Conservation (phyloP, 2,329 filamentous ascomycete species). For the Ascosphaera pollenicola region DNA sequence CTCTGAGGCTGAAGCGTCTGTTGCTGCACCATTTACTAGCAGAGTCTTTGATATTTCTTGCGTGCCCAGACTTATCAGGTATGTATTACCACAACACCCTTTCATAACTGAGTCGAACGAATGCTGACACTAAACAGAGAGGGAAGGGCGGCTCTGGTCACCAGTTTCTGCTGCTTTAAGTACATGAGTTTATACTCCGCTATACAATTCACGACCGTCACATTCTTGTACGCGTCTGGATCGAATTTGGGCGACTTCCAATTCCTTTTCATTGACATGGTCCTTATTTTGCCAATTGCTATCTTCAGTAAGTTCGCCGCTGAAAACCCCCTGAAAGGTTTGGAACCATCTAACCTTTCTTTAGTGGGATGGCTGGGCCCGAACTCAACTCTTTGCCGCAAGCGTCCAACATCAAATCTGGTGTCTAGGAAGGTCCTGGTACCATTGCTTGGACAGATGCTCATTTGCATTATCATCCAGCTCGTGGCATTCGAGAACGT, state of each 20-base stretch:
- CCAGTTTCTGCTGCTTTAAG: slow-evolving; percentile 98
- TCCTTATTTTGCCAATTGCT: slow-evolving; percentile 83
- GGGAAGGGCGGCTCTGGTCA: slow-evolving; percentile 85
- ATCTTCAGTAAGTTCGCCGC: slow-evolving; percentile 49
- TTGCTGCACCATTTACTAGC: slow-evolving; percentile 91
- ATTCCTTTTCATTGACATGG: slow-evolving; percentile 87
- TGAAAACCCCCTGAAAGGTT: neutral
- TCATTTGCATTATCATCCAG: slow-evolving; percentile 58
- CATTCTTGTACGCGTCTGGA: slow-evolving; percentile 81
- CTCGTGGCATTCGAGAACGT: slow-evolving; percentile 52
- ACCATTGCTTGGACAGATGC: slow-evolving; percentile 73
- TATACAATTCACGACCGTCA: slow-evolving; percentile 97
- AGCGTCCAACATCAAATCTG: slow-evolving; percentile 75
- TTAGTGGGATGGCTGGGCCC: slow-evolving; percentile 86
- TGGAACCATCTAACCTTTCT: neutral
- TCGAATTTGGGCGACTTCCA: slow-evolving; percentile 96
- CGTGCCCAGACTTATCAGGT: slow-evolving; percentile 93
- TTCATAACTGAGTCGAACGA: neutral
- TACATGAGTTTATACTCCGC: slow-evolving; percentile 98
- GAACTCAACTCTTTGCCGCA: slow-evolving; percentile 51
- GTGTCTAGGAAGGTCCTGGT: slow-evolving; percentile 83
- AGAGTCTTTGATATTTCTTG: slow-evolving; percentile 94
- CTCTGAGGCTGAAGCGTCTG: slow-evolving; percentile 95
- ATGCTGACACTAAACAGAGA: slow-evolving; percentile 33
- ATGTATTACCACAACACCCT: slow-evolving; percentile 28